phyloP scores from a whole-genome alignment of 495 filamentous ascomycete species.

The Lasiosphaeris hirsuta region DNA sequence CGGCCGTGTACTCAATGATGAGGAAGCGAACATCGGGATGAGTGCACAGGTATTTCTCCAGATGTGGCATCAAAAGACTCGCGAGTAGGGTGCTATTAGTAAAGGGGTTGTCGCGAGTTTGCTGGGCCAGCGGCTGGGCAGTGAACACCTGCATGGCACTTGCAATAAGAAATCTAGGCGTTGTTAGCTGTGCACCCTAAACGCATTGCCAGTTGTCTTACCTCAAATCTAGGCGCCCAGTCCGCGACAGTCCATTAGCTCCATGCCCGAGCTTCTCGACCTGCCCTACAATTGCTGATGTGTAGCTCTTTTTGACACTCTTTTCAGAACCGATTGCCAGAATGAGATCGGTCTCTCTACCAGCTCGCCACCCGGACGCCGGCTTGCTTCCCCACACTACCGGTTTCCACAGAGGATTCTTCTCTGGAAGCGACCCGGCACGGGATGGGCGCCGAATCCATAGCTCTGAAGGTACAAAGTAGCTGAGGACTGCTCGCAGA shows the following conservation, averaged over 20 bases:
- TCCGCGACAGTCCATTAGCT: constrained; percentile 32
- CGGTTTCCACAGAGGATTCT: constrained; percentile 40
- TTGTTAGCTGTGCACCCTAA: not conserved
- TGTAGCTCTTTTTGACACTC: constrained; percentile 34
- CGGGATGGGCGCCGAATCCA: constrained; percentile 35
- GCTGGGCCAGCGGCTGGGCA: constrained; percentile 39
- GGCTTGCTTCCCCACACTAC: constrained; percentile 33
- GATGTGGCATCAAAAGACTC: constrained; percentile 43
- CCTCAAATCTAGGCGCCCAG: constrained; percentile 43
- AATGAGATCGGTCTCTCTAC: constrained; percentile 40
- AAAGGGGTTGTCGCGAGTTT: constrained; percentile 46
- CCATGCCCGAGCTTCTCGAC: constrained; percentile 43
- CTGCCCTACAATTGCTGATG: constrained; percentile 31
- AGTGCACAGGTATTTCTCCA: constrained; percentile 41
- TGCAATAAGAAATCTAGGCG: constrained; percentile 42
- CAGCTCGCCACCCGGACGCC: constrained; percentile 9
- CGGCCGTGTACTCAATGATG: constrained; percentile 45
- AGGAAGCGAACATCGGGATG: constrained; percentile 41
- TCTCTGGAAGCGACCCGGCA: constrained; percentile 34
- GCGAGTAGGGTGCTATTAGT: constrained; percentile 41
- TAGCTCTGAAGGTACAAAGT: constrained; percentile 35
- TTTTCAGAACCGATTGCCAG: constrained; percentile 42
- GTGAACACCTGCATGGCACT: constrained; percentile 49
- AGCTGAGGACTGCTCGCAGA: constrained; percentile 36
- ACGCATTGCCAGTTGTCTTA: constrained; percentile 14